A percentile compares a stretch with the other conserved stretches of the same genome.
Evolutionary conservation across 2,329 filamentous ascomycete genomes (phyloP).

Genomic region (Diaporthe ilicicola): DNA sequence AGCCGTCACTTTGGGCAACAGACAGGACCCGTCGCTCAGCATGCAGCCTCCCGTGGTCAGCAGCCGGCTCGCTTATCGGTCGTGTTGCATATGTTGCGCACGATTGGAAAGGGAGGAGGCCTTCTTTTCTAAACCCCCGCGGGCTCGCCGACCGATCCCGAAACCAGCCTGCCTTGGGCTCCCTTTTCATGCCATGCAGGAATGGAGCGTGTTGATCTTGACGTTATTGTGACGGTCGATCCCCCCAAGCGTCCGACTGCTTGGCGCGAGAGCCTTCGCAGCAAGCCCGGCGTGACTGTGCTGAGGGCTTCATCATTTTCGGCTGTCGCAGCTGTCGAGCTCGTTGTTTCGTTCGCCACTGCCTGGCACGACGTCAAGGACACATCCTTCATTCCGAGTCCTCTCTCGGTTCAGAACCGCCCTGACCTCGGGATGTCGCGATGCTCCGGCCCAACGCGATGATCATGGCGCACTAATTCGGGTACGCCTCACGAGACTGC

Average conservation of each 20-base stretch:
- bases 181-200: no score
- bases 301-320: background rate
- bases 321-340: background rate
- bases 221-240: background rate
- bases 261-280: no score
- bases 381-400: background rate
- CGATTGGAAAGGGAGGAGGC: background rate
- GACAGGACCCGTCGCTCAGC: background rate
- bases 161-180: background rate
- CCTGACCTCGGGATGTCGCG: background rate
- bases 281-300: background rate
- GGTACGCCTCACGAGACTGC: background rate
- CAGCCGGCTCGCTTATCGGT: constrained; percentile 9
- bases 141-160: background rate
- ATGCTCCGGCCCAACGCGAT: background rate
- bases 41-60: constrained; percentile 5
- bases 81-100: background rate
- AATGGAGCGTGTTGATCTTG: background rate
- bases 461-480: background rate
- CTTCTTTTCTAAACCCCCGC: background rate
- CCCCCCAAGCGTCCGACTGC: background rate
- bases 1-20: background rate
- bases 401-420: background rate
- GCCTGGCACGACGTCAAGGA: background rate
- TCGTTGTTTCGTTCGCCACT: background rate